These are phyloP conservation scores for Nakazawaea populi DNA, from an alignment of 805 yeast genomes.

Conservation along the genomic window DNA sequence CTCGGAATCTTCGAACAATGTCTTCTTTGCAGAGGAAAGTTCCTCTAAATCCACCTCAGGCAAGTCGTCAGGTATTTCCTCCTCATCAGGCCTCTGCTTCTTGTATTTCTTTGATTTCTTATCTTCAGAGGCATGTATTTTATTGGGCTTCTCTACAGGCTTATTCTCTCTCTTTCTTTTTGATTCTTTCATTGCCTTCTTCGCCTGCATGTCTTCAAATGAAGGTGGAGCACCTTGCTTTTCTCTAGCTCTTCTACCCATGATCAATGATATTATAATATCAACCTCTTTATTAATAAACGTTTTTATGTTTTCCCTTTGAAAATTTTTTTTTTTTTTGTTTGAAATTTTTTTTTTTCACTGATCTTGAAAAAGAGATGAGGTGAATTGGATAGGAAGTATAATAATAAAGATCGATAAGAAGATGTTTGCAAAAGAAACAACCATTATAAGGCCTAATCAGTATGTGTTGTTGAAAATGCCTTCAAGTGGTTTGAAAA, in stretches of 20 bases:
- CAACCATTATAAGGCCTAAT: constrained; percentile 33
- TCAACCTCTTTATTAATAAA: background rate
- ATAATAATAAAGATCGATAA: background rate
- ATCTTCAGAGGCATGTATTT: constrained; percentile 13
- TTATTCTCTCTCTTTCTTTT: constrained; percentile 22
- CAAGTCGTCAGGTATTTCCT: constrained; percentile 37
- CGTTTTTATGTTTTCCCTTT: background rate
- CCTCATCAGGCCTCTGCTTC: constrained; percentile 25
- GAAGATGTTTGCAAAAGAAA: constrained; percentile 16
- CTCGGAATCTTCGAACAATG: constrained; percentile 68
- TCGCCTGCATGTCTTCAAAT: constrained; percentile 68
- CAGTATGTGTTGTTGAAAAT: constrained; percentile 62
- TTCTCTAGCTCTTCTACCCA: constrained; percentile 93
- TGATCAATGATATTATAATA: constrained; percentile 17
- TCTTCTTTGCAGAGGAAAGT: constrained; percentile 61
- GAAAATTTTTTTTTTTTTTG: background rate
- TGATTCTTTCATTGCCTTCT: constrained; percentile 34
- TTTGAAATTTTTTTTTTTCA: background rate
- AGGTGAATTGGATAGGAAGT: background rate
- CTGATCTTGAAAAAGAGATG: constrained; percentile 1
- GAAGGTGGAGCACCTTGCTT: constrained; percentile 93
- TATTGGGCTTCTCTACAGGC: constrained; percentile 18
- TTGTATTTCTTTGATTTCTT: constrained; percentile 21
- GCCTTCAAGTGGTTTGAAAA: constrained; percentile 76
- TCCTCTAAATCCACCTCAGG: constrained; percentile 69